Base-by-base conservation (phyloP, 768 basidiomycete species). In the Porphyrellus cyaneotinctus region DNA sequence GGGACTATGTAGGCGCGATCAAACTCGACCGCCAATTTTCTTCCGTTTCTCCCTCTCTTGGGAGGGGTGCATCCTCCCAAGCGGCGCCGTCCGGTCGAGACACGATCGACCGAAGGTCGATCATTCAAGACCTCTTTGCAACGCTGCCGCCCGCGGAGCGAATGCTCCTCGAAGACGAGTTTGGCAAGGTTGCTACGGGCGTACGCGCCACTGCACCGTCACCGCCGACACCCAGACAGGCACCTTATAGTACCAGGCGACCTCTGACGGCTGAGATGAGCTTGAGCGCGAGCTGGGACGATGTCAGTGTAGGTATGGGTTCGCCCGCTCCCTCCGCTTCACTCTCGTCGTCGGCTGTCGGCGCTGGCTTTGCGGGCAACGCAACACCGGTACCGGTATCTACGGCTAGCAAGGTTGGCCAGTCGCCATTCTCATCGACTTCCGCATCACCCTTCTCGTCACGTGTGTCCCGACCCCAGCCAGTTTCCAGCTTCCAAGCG, bases 1-100 rank as follows among this genome's bases (percentile, higher is more conserved):
- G 88, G 4, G 78, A 80, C 52, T 83, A 85, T 59, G 70, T 78
- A 0, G 81, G 83, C n/a, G 91, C 88, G 10, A 80, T 91, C 63
- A 85, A 84, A 70, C 74, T 88, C 38, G 88, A 92, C 65, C 79
- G 81, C 45, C 75, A 79, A 59, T 84, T 88, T 58, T 66, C 75
- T 36, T 67, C 75, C 11, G 63, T 72, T n/a, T 73, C 76, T 38
- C 68, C 76, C 24, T 49, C 68, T 38, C 44, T 58, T 3, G 51
- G 43, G 8, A 41, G 31, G 32, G 59, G 49, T 6, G 1, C 49
- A 22, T 44, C 64, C 60, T 70, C 61, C 44, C 57, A 77, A 56
- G 58, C 64, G 17, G 20, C 36, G 7, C 44, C 31, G 17, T 32
- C 48, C 20, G 63, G 43, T 35, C 67, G 2, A 71, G 75, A 56